Evolutionary conservation across 805 yeast species (phyloP), one percentile per base, ranked within the genome.

Genomic region (Candida maltosa): DNA sequence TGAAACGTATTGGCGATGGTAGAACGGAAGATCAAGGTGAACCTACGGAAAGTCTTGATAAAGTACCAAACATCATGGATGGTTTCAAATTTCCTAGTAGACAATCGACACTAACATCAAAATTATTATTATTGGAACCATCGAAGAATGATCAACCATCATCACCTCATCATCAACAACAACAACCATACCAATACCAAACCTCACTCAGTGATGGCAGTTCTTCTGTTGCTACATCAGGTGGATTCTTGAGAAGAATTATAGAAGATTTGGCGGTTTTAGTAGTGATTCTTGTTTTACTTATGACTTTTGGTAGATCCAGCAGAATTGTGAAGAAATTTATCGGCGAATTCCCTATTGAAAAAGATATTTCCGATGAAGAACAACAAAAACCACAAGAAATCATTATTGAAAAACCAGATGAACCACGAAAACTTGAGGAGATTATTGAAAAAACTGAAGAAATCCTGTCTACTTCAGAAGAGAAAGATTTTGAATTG

Each of bases 191-290:
- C n/a, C n/a, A n/a, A n/a, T n/a, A n/a, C n/a, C n/a, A n/a, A n/a
- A n/a, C n/a, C n/a, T n/a, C n/a, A n/a, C n/a, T n/a, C n/a, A n/a
- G n/a, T n/a, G n/a, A n/a, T n/a, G n/a, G n/a, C n/a, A n/a, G n/a
- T n/a, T n/a, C n/a, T n/a, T n/a, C n/a, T n/a, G n/a, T n/a, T n/a
- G n/a, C n/a, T n/a, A n/a, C n/a, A n/a, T 29, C 12, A 27, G 11
- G 6, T 18, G 16, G 24, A 14, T 21, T 42, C 9, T 18, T 37
- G 3, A 16, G 47, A 35, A 52, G 75, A 39, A 51, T 70, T 4
- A 49, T 69, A 35, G 83, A 77, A 45, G 79, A 76, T 45, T 58
- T 74, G n/a, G 44, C 69, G 4, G 73, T 74, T 12, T 63, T 78
- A 6, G 32, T 61, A 4, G 44, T 65, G 1, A 57, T 72, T 6